A percentile compares a stretch with the other conserved stretches of the same genome.
Evolutionary conservation across 2,329 filamentous ascomycete species (phyloP).

Genomic region (Pseudogymnoascus sp.): DNA sequence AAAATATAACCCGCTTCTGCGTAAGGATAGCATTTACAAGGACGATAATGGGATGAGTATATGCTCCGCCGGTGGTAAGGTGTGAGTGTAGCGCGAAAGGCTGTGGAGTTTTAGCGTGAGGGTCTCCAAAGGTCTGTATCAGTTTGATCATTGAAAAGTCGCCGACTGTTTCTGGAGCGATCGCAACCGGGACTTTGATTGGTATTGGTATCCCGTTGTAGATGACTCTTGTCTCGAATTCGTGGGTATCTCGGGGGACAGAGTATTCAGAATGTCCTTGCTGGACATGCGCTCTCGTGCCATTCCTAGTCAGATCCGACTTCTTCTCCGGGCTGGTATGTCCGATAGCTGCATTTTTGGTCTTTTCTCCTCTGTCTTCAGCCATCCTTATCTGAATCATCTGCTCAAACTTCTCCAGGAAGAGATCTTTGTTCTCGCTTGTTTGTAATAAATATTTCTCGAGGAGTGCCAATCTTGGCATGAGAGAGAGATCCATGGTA

Average conservation of each 20-base stretch:
- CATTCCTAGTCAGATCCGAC: constrained; percentile 40
- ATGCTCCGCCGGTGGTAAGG: constrained; percentile 81
- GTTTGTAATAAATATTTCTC: constrained; percentile 82
- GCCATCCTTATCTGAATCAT: constrained; percentile 79
- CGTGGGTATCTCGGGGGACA: constrained; percentile 88
- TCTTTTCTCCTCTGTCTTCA: constrained; percentile 43
- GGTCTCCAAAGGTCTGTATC: constrained; percentile 83
- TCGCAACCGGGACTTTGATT: constrained; percentile 88
- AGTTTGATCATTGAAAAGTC: constrained; percentile 97
- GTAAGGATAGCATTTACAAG: constrained; percentile 90
- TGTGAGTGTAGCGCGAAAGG: constrained; percentile 83
- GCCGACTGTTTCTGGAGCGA: constrained; percentile 91
- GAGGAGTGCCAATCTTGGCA: constrained; percentile 75
- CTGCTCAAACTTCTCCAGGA: constrained; percentile 93
- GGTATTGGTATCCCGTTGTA: constrained; percentile 97
- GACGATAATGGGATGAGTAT: constrained; percentile 90
- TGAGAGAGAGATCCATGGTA: constrained; percentile 88
- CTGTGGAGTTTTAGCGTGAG: constrained; percentile 74
- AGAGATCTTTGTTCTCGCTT: constrained; percentile 90
- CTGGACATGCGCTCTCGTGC: constrained; percentile 55
- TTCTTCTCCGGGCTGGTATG: constrained; percentile 36
- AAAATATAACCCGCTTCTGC: constrained; percentile 91
- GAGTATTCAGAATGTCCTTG: constrained; percentile 51
- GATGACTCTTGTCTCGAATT: constrained; percentile 90
- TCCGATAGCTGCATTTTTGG: constrained; percentile 33